Base-by-base conservation (phyloP, 1,284 basidiomycete species). In the Cryptococcus hybrid region DNA sequence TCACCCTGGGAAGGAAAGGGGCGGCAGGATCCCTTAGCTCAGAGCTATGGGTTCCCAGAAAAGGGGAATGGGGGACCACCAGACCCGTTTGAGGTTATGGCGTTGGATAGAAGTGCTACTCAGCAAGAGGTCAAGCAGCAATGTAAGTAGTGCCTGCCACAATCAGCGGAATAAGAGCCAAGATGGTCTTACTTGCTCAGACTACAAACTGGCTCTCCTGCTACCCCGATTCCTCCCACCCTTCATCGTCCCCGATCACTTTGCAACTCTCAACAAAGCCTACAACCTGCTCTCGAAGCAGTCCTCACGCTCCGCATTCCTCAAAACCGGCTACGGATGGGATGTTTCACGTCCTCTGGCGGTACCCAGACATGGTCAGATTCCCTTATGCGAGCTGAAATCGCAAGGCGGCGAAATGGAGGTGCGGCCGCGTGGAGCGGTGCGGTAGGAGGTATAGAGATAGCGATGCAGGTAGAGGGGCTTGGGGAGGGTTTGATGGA, bases 211-310 rank as follows among this genome's bases (percentile, higher is more conserved):
- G 24, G 77, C 77, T 1, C 61, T 74, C 7, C 51, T 78, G 7
- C 64, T 77, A n/a, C 58, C 77, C 77, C 6, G 77, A 78, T 58
- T 71, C 72, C 5, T 65, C 67, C 5, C 75, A 78, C 58, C 75
- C 75, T 1, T 74, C 75, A 3, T 68, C 77, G 3, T 18, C 7
- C 56, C 71, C 1, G 64, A 70, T 13, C 65, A 77, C 60, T 78
- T 78, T 53, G 64, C 71, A 4, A 67, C 61, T 3, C 69, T 78
- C 11, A 65, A 71, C 60, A 58, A 62, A 24, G 77, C 77, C 6
- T 78, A 78, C 64, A 76, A 65, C 38, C 65, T 78, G 11, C 67
- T 78, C 9, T 73, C 71, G 1, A 54, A 65, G 3, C 60, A 68
- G 1, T 58, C 63, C 3, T 61, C 65, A 1, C 65, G 75, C 51